Conservation (phyloP, 1,284 basidiomycete species). For the Cystobasidium slooffiae region DNA sequence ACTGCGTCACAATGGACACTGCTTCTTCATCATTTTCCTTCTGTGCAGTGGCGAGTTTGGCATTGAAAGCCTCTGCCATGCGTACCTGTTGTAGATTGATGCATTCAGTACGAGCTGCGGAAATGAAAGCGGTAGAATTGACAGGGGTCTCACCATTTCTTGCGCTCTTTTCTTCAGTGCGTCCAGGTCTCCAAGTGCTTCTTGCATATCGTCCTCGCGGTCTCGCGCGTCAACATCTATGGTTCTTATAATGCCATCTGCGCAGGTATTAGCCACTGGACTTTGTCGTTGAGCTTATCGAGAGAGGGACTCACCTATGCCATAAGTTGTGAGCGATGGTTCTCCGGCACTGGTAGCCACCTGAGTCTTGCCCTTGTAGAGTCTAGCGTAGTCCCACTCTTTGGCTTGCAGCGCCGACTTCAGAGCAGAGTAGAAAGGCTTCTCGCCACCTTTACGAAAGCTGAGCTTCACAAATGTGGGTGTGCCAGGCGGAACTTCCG, state of each 20-base stretch:
- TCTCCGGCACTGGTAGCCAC: not conserved
- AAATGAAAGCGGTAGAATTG: not conserved
- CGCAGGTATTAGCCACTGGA: not conserved
- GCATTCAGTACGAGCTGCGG: not conserved
- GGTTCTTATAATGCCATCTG: conserved; percentile 77
- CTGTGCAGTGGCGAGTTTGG: conserved; percentile 65
- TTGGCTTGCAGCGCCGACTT: conserved; percentile 76
- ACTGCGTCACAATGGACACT: conserved; percentile 82
- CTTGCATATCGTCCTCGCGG: conserved; percentile 70
- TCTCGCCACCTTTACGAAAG: conserved; percentile 89
- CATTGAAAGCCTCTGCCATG: conserved; percentile 83
- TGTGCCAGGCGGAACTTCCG: conserved; percentile 8
- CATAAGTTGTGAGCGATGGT: conserved; percentile 3
- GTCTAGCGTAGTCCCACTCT: conserved; percentile 66
- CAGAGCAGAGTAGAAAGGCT: conserved; percentile 76
- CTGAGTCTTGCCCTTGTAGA: not conserved
- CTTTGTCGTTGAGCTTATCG: not conserved
- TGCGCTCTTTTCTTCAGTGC: conserved; percentile 88
- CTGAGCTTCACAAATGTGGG: conserved; percentile 63
- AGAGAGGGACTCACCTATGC: conserved; percentile 60
- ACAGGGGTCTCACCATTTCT: conserved; percentile 71
- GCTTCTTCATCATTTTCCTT: conserved; percentile 68
- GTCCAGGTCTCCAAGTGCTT: conserved; percentile 85
- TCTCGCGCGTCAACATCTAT: conserved; percentile 72
- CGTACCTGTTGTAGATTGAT: conserved; percentile 58